Conservation (phyloP, 306 rosid species). For the Canavalia gladiata region DNA sequence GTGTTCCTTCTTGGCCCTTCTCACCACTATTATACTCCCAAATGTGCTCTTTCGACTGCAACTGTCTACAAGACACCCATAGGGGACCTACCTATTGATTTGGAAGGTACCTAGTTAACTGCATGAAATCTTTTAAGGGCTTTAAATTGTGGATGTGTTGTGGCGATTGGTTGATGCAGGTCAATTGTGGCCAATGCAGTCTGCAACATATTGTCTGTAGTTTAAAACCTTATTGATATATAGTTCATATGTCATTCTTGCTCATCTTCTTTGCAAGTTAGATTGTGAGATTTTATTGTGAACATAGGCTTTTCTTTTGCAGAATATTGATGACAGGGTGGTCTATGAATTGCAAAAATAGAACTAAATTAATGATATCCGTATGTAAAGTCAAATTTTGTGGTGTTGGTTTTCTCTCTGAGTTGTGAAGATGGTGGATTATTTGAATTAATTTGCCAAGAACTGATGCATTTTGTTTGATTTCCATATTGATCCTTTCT, state of each 20-base stretch:
- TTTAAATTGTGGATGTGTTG: not conserved
- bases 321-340: not conserved
- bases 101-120: slow-evolving; percentile 74
- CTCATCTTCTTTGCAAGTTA: not conserved
- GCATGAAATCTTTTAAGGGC: not conserved
- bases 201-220: not conserved
- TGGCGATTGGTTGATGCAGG: not conserved
- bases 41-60: slow-evolving; percentile 92
- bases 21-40: slow-evolving; percentile 89
- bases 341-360: slow-evolving; percentile 17
- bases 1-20: slow-evolving; percentile 99
- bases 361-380: slow-evolving; percentile 2
- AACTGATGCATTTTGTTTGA: slow-evolving; percentile 19
- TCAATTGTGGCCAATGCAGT: not conserved
- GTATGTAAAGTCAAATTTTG: slow-evolving; percentile 23
- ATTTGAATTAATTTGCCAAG: slow-evolving; percentile 19
- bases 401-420: slow-evolving; percentile 11
- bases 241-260: not conserved
- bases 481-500: slow-evolving; percentile 23
- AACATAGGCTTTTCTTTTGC: not conserved
- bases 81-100: slow-evolving; percentile 91
- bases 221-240: slow-evolving; percentile 4
- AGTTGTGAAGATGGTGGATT: slow-evolving; percentile 3
- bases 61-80: slow-evolving; percentile 94
- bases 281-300: not conserved